Evolutionary conservation across 306 rosid genomes (phyloP), one percentile per base, ranked within the genome.

Genomic region (Mucuna pruriens): DNA sequence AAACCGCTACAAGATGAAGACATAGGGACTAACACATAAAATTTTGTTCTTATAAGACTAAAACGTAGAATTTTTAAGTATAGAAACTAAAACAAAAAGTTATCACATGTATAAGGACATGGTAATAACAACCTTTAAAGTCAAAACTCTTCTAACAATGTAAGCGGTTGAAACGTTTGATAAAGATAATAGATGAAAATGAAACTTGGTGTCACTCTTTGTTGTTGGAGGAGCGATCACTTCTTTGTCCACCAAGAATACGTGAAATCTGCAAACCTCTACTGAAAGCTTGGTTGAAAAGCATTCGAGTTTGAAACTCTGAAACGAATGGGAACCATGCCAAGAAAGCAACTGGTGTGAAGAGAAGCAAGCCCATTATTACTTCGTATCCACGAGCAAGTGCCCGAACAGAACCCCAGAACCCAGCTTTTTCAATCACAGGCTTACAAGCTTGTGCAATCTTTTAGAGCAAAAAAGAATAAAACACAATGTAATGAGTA

Each of bases 271-370:
- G 98, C 67, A 95, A 71, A 82, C 99, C 99, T 88, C 99, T 86
- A 34, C 99, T 95, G 92, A 95, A 91, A 51, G 99, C 99, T 86
- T 93, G 98, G 90, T 95, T 95, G 94, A 95, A 95, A 31, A 95
- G 86, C 98, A 95, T 95, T 82, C 99, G 79, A 0, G 99, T 91
- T 79, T 95, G 99, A 76, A 95, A 95, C 78, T 95, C 99, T 0
- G 99, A 95, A 74, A 95, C 99, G 71, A 93, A 93, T 22, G 99
- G 98, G 63, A 95, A 95, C 99, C 99, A 95, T 13, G 99, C 98
- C 89, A 95, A 87, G 91, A 91, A 90, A 33, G 99, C 99, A 31
- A 95, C 92, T 16, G 99, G 99, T 3, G 93, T 89, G 87, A 91
- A 93, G 67, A 95, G 90, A 78, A 95, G 92, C 91, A 93, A 51